These are phyloP conservation scores for Eucalyptus tenuipes DNA, from an alignment of 345 rosid species.

Conservation along the genomic window DNA sequence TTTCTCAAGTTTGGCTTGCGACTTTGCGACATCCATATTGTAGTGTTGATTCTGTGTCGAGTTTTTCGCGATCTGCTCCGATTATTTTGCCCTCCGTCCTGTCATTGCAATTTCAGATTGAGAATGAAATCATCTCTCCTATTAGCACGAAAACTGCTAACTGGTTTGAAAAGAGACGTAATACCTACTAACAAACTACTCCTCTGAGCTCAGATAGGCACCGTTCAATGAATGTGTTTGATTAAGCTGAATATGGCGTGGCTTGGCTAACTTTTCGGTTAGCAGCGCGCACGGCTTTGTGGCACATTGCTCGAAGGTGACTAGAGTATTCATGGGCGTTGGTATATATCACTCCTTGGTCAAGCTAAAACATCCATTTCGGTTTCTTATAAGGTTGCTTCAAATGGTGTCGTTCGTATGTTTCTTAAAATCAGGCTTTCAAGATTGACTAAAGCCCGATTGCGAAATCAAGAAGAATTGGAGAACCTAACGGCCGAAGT, in stretches of 20 bases:
- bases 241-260: neutral
- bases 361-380: neutral
- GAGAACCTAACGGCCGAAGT: neutral
- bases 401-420: neutral
- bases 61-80: accelerated
- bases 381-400: neutral
- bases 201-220: neutral
- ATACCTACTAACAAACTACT: neutral
- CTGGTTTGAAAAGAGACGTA: neutral
- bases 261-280: neutral
- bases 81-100: accelerated
- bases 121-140: neutral
- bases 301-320: neutral
- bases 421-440: neutral
- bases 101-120: neutral
- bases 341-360: neutral
- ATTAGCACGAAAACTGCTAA: neutral
- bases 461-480: neutral
- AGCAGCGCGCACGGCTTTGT: neutral
- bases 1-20: neutral
- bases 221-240: accelerated
- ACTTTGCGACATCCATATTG: too few relatives aligned
- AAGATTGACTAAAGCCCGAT: neutral
- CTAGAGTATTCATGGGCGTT: neutral
- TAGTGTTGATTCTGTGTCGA: neutral